Percentiles rank a stretch among this genome's conserved stretches.
Conservation (phyloP, 2,329 filamentous ascomycete genomes). For the Dactylonectria macrodidyma region DNA sequence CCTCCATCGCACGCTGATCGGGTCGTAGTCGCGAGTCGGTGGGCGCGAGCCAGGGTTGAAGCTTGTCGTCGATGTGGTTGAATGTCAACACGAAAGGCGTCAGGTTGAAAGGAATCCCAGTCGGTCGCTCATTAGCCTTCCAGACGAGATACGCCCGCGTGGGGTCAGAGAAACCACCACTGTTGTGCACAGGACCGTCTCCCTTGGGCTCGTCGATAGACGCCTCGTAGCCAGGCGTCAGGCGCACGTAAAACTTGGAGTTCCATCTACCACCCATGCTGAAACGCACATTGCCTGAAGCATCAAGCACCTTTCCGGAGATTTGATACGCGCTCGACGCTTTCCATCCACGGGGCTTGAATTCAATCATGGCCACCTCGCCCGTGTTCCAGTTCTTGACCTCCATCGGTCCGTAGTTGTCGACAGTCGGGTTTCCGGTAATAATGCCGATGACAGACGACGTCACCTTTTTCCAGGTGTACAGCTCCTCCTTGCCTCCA, state of each 20-base stretch:
- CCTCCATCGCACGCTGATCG: constrained; percentile 98
- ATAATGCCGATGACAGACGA: constrained; percentile 99
- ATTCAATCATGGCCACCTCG: constrained; percentile 90
- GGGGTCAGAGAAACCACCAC: constrained; percentile 74
- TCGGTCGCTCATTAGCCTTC: constrained; percentile 87
- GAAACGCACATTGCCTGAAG: constrained; percentile 85
- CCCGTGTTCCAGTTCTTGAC: constrained; percentile 98
- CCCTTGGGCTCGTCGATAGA: constrained; percentile 72
- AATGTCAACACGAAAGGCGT: constrained; percentile 96
- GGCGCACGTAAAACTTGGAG: constrained; percentile 93
- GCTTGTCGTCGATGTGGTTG: constrained; percentile 90
- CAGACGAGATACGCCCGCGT: constrained; percentile 90
- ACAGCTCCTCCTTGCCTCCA: constrained; percentile 86
- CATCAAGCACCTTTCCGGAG: constrained; percentile 86
- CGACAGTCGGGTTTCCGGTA: constrained; percentile 94
- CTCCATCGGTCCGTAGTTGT: constrained; percentile 98
- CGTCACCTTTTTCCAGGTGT: constrained; percentile 99
- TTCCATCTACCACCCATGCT: constrained; percentile 97
- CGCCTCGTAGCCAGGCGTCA: constrained; percentile 91
- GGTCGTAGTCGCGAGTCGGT: constrained; percentile 95
- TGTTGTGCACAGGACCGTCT: constrained; percentile 56
- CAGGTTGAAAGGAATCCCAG: constrained; percentile 94
- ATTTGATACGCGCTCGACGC: constrained; percentile 92
- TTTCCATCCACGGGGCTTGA: constrained; percentile 97
- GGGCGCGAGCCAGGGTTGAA: constrained; percentile 84